A percentile compares a stretch with the other conserved stretches of the same genome.
These are phyloP conservation scores for Cryptosporidium felis DNA, from an alignment of 169 alveolate genomes.

Conservation along the genomic window DNA sequence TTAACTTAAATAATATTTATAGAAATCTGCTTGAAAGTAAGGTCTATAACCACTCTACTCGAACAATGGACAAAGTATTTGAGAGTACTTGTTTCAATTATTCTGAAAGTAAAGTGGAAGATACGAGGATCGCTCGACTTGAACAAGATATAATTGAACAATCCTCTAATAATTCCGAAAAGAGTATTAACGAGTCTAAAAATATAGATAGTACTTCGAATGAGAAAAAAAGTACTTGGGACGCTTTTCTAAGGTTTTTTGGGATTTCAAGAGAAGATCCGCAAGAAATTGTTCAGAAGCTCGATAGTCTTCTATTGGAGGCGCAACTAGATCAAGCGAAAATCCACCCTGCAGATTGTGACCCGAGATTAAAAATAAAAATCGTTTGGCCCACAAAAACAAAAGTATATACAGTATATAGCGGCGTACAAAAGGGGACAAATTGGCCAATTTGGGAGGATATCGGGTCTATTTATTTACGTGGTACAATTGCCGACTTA, in stretches of 20 bases:
- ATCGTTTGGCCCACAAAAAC: constrained; percentile 27
- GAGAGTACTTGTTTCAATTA: too few relatives aligned
- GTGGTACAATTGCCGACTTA: constrained; percentile 83
- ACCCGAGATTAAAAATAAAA: constrained; percentile 39
- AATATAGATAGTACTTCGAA: not conserved
- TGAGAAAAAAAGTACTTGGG: constrained; percentile 28
- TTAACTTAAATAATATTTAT: too few relatives aligned
- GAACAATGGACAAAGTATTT: too few relatives aligned
- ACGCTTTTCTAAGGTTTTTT: not conserved
- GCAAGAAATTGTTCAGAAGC: not conserved
- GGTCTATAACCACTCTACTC: too few relatives aligned
- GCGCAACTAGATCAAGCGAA: constrained; percentile 42
- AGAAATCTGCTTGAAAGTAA: too few relatives aligned
- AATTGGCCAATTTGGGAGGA: constrained; percentile 81
- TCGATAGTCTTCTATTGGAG: constrained; percentile 40
- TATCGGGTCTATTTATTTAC: constrained; percentile 80
- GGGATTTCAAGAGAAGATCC: constrained; percentile 2
- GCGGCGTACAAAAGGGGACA: constrained; percentile 31
- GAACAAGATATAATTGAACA: not conserved
- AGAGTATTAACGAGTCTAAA: not conserved
- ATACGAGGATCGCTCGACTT: not conserved
- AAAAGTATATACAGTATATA: constrained; percentile 24
- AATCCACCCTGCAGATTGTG: constrained; percentile 53
- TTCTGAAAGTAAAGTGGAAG: too few relatives aligned
- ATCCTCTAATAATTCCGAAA: not conserved